Conservation (phyloP, 768 basidiomycete species). For the Tubosaeta brunneosetosa region DNA sequence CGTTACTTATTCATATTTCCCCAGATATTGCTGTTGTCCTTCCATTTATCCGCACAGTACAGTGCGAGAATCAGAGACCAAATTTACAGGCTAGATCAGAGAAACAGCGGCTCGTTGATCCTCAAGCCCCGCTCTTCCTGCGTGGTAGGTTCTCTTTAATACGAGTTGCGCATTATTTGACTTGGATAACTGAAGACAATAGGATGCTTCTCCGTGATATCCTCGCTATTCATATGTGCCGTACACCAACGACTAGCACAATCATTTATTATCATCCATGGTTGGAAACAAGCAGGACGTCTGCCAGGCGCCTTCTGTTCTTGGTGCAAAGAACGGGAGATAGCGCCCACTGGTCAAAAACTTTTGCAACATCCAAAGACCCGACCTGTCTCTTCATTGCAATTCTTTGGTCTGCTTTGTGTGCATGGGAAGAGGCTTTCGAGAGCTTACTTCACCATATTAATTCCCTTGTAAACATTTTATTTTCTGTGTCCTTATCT, state of each 20-base stretch:
- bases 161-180: neutral
- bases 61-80: slow-evolving; percentile 23
- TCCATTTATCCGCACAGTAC: slow-evolving; percentile 45
- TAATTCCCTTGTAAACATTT: slow-evolving; percentile 39
- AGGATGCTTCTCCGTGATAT: slow-evolving; percentile 38
- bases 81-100: slow-evolving; percentile 11
- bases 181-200: slow-evolving; percentile 5
- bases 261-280: slow-evolving; percentile 31
- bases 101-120: slow-evolving; percentile 40
- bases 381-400: slow-evolving; percentile 53
- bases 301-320: slow-evolving; percentile 26
- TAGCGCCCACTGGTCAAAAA: slow-evolving; percentile 35
- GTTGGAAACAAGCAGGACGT: slow-evolving; percentile 18
- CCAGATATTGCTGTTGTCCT: slow-evolving; percentile 55
- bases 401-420: slow-evolving; percentile 55
- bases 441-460: slow-evolving; percentile 50
- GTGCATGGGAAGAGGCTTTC: slow-evolving; percentile 60
- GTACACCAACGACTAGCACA: slow-evolving; percentile 21
- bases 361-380: slow-evolving; percentile 34
- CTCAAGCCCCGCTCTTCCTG: slow-evolving; percentile 45
- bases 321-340: slow-evolving; percentile 28
- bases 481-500: neutral
- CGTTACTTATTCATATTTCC: neutral
- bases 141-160: slow-evolving; percentile 22
- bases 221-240: slow-evolving; percentile 51